Percentiles rank a stretch among this genome's conserved stretches.
Conservation (phyloP, 1,284 basidiomycete species). For the Fomitiporia mediterranea region DNA sequence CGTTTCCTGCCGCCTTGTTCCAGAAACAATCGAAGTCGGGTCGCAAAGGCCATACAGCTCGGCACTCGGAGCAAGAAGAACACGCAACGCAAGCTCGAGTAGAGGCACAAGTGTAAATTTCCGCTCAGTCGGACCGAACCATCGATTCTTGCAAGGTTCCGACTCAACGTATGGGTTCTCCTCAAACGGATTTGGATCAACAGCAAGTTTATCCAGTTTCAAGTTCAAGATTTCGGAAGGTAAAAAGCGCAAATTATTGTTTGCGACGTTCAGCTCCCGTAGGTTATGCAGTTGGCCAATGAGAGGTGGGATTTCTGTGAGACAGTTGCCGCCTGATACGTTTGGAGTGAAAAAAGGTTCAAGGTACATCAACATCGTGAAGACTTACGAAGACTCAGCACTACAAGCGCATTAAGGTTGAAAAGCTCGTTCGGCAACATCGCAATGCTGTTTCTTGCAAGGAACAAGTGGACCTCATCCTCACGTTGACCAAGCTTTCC, state of each 20-base stretch:
- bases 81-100: constrained; percentile 12
- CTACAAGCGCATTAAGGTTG: constrained; percentile 43
- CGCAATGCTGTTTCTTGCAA: constrained; percentile 44
- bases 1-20: not conserved
- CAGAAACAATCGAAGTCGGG: not conserved
- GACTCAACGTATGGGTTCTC: constrained; percentile 8
- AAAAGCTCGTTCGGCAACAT: constrained; percentile 50
- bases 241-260: constrained; percentile 55
- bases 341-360: constrained; percentile 11
- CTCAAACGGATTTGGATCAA: constrained; percentile 60
- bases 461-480: constrained; percentile 42
- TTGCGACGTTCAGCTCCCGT: constrained; percentile 55
- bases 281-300: constrained; percentile 52
- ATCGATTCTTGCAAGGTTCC: constrained; percentile 6
- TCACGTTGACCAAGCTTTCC: constrained; percentile 29
- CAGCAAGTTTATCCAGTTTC: constrained; percentile 40
- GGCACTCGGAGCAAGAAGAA: constrained; percentile 8
- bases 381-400: constrained; percentile 56
- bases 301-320: constrained; percentile 60
- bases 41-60: not conserved
- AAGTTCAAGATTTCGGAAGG: constrained; percentile 62
- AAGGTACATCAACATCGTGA: constrained; percentile 28
- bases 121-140: constrained; percentile 13
- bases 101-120: constrained; percentile 11
- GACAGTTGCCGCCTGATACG: constrained; percentile 47